A percentile compares a stretch with the other conserved stretches of the same genome.
Evolutionary conservation across 176 grass and related monocot species (phyloP).

Genomic region (Aechmea fasciata): DNA sequence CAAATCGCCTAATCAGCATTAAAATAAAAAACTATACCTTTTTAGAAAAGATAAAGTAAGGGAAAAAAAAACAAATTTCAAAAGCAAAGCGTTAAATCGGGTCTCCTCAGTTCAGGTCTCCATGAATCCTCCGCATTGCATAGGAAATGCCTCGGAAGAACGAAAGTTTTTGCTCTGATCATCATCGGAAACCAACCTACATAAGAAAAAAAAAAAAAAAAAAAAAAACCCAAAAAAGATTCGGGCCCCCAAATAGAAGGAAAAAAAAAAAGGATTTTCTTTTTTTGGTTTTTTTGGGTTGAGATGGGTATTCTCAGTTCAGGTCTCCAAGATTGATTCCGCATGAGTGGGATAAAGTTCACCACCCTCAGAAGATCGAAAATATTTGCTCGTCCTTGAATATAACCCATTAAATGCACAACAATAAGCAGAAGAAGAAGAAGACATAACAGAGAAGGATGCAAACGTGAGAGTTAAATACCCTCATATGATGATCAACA

Average conservation of each 20-base stretch:
- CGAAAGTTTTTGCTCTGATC: slow-evolving; percentile 6
- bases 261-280: background rate
- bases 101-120: slow-evolving; percentile 15
- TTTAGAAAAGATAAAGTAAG: background rate
- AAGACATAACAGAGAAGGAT: too few relatives aligned
- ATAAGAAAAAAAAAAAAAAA: background rate
- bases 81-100: background rate
- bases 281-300: background rate
- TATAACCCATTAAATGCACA: background rate
- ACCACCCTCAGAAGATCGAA: slow-evolving; percentile 3
- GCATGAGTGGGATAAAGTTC: background rate
- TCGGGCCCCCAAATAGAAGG: background rate
- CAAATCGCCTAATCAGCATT: background rate
- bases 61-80: background rate
- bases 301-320: slow-evolving; percentile 4
- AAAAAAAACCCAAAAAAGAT: background rate
- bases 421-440: too few relatives aligned
- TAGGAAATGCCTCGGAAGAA: background rate
- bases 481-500: too few relatives aligned
- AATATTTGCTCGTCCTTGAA: slow-evolving; percentile 4
- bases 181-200: background rate
- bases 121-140: slow-evolving; percentile 6
- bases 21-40: background rate
- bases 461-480: too few relatives aligned
- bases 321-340: slow-evolving; percentile 5